A percentile compares a stretch with the other conserved stretches of the same genome.
phyloP scores from a whole-genome alignment of 768 basidiomycete species.

The Lactarius quietus region DNA sequence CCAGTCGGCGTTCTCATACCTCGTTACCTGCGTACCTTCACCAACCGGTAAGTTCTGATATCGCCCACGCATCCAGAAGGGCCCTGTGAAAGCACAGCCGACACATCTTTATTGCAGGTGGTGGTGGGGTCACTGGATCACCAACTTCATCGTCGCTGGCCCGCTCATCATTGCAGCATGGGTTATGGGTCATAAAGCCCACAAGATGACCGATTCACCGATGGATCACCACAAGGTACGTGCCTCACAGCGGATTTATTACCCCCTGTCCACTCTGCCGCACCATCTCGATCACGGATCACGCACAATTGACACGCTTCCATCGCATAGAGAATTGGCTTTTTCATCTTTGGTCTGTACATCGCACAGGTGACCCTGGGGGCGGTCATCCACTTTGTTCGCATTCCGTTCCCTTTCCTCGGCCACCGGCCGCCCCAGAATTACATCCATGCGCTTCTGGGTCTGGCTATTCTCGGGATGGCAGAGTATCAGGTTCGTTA shows the following conservation, averaged over 20 bases:
- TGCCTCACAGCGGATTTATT: not conserved
- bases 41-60: conserved; percentile 8
- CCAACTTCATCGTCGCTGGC: conserved; percentile 36
- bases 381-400: conserved; percentile 49
- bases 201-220: not conserved
- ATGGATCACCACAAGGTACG: conserved; percentile 41
- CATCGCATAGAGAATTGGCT: conserved; percentile 44
- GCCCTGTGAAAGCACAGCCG: not conserved
- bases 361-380: conserved; percentile 48
- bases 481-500: conserved; percentile 43
- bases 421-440: conserved; percentile 38
- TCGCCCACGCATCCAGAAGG: not conserved
- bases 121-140: conserved; percentile 15
- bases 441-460: conserved; percentile 44
- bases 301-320: not conserved
- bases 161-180: conserved; percentile 54
- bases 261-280: not conserved
- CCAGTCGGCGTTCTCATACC: conserved; percentile 12
- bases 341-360: conserved; percentile 53
- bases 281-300: not conserved
- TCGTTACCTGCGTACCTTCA: conserved; percentile 20
- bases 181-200: conserved; percentile 34
- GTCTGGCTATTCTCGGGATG: conserved; percentile 50
- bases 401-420: conserved; percentile 38
- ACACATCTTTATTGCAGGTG: conserved; percentile 2